A percentile compares a stretch with the other conserved stretches of the same genome.
Evolutionary conservation across 495 filamentous ascomycete species (phyloP).

Genomic region (Xylaria nigripes): DNA sequence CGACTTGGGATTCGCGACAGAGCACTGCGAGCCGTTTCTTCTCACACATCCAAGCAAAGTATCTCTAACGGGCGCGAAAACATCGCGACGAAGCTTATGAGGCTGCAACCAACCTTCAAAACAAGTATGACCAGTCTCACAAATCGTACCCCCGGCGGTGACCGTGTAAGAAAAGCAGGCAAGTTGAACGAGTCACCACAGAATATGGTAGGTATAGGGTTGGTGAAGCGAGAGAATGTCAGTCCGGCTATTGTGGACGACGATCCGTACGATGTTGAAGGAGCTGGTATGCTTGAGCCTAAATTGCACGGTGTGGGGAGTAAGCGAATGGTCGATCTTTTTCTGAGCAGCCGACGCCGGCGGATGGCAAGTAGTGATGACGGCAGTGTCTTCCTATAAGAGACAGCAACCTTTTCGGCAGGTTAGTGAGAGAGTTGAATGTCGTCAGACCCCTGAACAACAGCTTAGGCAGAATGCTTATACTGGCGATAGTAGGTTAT

Average conservation of each 20-base stretch:
- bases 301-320: conserved; percentile 41
- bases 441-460: neutral
- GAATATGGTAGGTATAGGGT: conserved; percentile 18
- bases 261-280: conserved; percentile 23
- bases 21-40: neutral
- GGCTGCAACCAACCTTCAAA: conserved; percentile 17
- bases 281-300: conserved; percentile 18
- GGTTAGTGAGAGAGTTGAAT: neutral
- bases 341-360: conserved; percentile 46
- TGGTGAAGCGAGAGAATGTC: conserved; percentile 21
- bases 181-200: conserved; percentile 15
- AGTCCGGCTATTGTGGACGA: conserved; percentile 15
- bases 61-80: neutral
- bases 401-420: neutral
- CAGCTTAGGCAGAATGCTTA: conserved; percentile 6
- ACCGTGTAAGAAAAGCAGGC: conserved; percentile 25
- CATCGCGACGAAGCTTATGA: conserved; percentile 10
- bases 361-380: conserved; percentile 30
- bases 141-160: conserved; percentile 30
- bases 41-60: neutral
- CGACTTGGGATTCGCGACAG: neutral
- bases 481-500: neutral
- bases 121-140: conserved; percentile 8
- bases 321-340: conserved; percentile 53
- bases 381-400: conserved; percentile 17